Percentiles rank a stretch among this genome's conserved stretches.
These are phyloP conservation scores for Taphrina communis DNA, from an alignment of 1,139 yeast species.

Conservation along the genomic window DNA sequence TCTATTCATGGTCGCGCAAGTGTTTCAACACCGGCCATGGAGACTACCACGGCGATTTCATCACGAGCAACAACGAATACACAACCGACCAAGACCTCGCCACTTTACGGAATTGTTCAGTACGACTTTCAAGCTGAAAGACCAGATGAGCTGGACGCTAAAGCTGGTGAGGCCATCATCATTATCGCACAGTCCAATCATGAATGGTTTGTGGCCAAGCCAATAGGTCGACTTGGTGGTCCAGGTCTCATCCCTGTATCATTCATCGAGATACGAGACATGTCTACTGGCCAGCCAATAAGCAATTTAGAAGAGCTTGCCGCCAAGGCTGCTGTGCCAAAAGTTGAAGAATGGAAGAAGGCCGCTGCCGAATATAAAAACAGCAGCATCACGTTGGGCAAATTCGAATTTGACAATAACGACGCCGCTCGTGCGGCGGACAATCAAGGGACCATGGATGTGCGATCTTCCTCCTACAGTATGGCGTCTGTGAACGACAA, in stretches of 20 bases:
- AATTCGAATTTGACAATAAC: conserved; percentile 51
- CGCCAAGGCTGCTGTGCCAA: conserved; percentile 72
- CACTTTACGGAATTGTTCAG: conserved; percentile 70
- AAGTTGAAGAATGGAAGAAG: conserved; percentile 94
- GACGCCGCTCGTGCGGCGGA: conserved; percentile 19
- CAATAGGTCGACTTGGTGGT: conserved; percentile 92
- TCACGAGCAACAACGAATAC: neutral
- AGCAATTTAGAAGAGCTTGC: conserved; percentile 59
- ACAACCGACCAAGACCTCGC: conserved; percentile 43
- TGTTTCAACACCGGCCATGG: neutral
- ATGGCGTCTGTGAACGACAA: conserved; percentile 8
- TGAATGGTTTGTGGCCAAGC: conserved; percentile 98
- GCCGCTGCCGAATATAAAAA: conserved; percentile 93
- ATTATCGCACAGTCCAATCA: conserved; percentile 94
- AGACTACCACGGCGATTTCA: neutral
- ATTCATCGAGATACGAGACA: conserved; percentile 83
- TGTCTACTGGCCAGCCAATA: conserved; percentile 64
- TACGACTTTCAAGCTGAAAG: conserved; percentile 90
- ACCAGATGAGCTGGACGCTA: conserved; percentile 80
- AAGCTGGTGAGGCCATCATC: conserved; percentile 85
- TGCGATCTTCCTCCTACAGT: conserved; percentile 14
- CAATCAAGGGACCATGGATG: neutral
- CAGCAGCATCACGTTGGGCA: conserved; percentile 78
- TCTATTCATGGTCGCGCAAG: neutral
- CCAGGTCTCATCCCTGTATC: conserved; percentile 95